Evolutionary conservation across 2,329 filamentous ascomycete genomes (phyloP), one percentile per base, ranked within the genome.

Genomic region (Amauroascus verrucosus): DNA sequence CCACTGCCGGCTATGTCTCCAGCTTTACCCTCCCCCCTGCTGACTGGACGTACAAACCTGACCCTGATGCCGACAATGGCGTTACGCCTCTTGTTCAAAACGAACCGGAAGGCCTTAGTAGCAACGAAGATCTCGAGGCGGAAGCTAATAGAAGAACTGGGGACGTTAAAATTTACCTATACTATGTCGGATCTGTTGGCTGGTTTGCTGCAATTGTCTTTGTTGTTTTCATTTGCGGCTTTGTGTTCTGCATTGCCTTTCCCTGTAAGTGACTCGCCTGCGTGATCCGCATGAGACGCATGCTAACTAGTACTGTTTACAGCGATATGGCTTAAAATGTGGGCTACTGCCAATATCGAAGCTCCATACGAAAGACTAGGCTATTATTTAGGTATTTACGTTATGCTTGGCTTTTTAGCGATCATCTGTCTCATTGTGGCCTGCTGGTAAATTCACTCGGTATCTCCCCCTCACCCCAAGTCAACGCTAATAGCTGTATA

Each of bases 241-340:
- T 71, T 48, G 65, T 69, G 16, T 71, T 71, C 54, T 67, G 66
- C 45, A 69, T 73, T 40, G 70, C 67, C 0, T 71, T 70, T 57
- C 68, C 69, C 45, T 69, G 67, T 67, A 60, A 58, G 64, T 38
- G 35, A n/a, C n/a, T 56, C 22, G 13, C 14, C 22, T 38, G 20
- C 6, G 30, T 35, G 8, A 13, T 13, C 6, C 14, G 11, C 5
- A 13, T 6, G 8, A 7, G 13, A 1, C 32, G 9, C 41, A 2
- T 45, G 24, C 41, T 44, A 53, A 57, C 38, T 6, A 20, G 30
- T 11, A 6, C 11, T 48, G 3, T 41, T 30, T 3, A 44, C 58
- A 64, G 68, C 62, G 28, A 67, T 73, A 32, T 72, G 70, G 70
- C 55, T 73, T 2, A 66, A 71, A 55, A 70, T 65, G 67, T 72